phyloP scores from a whole-genome alignment of 2,329 filamentous ascomycete genomes.

The Acephala macrosclerotiorum region DNA sequence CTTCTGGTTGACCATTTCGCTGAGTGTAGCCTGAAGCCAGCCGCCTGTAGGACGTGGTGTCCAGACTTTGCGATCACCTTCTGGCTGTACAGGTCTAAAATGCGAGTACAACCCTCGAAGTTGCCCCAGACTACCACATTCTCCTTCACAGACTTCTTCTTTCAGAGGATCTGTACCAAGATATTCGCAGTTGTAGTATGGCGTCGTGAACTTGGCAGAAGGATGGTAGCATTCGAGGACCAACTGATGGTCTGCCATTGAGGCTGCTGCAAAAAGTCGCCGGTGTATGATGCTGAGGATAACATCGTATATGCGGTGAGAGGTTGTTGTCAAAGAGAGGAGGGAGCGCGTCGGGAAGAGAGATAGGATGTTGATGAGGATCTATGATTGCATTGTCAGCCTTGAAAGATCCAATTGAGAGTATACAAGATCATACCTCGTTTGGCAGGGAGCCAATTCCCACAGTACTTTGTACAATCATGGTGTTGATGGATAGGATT shows the following conservation, averaged over 20 bases:
- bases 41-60: slow-evolving; percentile 46
- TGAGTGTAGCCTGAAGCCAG: slow-evolving; percentile 38
- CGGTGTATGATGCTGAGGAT: slow-evolving; percentile 69
- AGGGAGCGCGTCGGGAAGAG: slow-evolving; percentile 56
- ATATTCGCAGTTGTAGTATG: slow-evolving; percentile 74
- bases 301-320: slow-evolving; percentile 67
- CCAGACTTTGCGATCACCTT: slow-evolving; percentile 23
- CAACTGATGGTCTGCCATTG: slow-evolving; percentile 65
- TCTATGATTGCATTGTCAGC: slow-evolving; percentile 44
- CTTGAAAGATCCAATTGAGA: not conserved
- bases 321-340: slow-evolving; percentile 63
- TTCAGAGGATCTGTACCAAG: slow-evolving; percentile 58
- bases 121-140: slow-evolving; percentile 13
- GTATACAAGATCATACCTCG: slow-evolving; percentile 13
- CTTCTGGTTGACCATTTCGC: slow-evolving; percentile 33
- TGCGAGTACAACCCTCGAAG: slow-evolving; percentile 30
- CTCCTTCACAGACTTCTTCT: not conserved
- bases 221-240: slow-evolving; percentile 83
- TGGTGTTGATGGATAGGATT: slow-evolving; percentile 4
- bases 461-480: slow-evolving; percentile 1
- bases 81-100: slow-evolving; percentile 31
- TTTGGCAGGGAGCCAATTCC: slow-evolving; percentile 18
- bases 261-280: slow-evolving; percentile 65
- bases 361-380: slow-evolving; percentile 58
- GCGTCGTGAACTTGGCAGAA: slow-evolving; percentile 69